Conservation (phyloP, 2,329 filamentous ascomycete genomes). For the Aspergillus sp. region DNA sequence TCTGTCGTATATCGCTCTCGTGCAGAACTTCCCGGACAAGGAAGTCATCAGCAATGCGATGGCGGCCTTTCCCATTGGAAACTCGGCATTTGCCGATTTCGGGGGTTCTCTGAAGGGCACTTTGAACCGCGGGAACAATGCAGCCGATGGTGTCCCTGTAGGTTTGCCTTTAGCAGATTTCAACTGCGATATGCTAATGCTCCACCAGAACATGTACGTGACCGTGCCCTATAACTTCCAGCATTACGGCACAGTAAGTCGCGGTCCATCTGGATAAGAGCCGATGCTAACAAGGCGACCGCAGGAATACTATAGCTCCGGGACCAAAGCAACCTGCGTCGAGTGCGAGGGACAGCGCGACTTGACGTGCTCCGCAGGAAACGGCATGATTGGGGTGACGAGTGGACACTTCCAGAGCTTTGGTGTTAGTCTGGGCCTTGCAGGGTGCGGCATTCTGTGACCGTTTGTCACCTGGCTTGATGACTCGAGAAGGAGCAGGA, state of each 20-base stretch:
- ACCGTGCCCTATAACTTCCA: conserved; percentile 12
- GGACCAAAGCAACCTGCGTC: conserved; percentile 7
- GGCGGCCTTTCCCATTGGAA: conserved; percentile 25
- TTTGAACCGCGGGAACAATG: conserved; percentile 19
- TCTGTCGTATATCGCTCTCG: conserved; percentile 22
- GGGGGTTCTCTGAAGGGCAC: conserved; percentile 15
- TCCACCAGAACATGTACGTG: conserved; percentile 17
- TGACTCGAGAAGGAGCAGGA: too few species aligned
- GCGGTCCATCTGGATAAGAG: not conserved
- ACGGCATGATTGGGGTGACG: conserved; percentile 15
- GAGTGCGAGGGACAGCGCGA: conserved; percentile 19
- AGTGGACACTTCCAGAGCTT: conserved; percentile 17
- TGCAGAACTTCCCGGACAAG: conserved; percentile 22
- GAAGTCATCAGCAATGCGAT: conserved; percentile 22
- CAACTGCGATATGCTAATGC: not conserved
- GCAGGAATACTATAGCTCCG: conserved; percentile 21
- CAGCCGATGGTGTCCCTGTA: conserved; percentile 19
- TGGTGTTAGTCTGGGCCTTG: conserved; percentile 11
- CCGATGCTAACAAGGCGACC: not conserved
- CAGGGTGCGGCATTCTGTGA: conserved; percentile 10
- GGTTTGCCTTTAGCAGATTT: conserved; percentile 2
- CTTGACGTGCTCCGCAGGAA: conserved; percentile 18
- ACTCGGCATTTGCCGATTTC: conserved; percentile 17
- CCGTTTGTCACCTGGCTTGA: too few species aligned
- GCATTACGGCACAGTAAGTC: conserved; percentile 19